Base-by-base conservation (phyloP, 805 yeast species). In the Monosporozyma servazzii region DNA sequence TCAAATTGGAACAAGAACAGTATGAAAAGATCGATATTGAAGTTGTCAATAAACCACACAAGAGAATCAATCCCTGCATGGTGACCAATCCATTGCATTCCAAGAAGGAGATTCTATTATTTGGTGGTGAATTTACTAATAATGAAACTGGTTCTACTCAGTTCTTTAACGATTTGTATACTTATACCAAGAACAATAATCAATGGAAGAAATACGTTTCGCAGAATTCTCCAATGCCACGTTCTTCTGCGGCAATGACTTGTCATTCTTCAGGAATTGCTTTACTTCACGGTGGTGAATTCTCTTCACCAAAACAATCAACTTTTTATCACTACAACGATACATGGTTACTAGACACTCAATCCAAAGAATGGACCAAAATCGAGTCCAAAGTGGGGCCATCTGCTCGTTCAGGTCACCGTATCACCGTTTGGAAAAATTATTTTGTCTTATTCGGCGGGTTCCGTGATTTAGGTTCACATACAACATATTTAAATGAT, bases 241-340 rank as follows among this genome's bases (percentile, higher is more conserved):
- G 99, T 55, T 86, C 96, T 0, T 88, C 96, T 0, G 96, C 95
- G 58, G 86, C 96, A 1, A 86, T 90, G 88, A 83, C 90, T 55
- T 84, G 87, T 0, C 98, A 91, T 68, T 96, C 96, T 1, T 80
- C 89, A 2, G 98, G 98, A 10, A 72, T 90, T 2, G 77, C 88
- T 27, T 66, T 91, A 53, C 69, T 91, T 74, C 93, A 88, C 70
- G 99, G 98, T 48, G 99, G 99, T 61, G 99, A 91, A 69, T 91
- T 93, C 60, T 87, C 96, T 1, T 86, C 96, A 15, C 98, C 98
- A 3, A 91, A 91, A 61, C 99, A 91, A 67, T 81, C 88, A 48
- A 88, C 96, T 0, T 91, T 91, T 68, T 93, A 93, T 66, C 99
- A 91, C 68, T 91, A 88, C 66, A 91, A 96, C 17, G 99, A 91